Evolutionary conservation across 345 rosid genomes (phyloP).

Genomic region (Salix koriyanagi): DNA sequence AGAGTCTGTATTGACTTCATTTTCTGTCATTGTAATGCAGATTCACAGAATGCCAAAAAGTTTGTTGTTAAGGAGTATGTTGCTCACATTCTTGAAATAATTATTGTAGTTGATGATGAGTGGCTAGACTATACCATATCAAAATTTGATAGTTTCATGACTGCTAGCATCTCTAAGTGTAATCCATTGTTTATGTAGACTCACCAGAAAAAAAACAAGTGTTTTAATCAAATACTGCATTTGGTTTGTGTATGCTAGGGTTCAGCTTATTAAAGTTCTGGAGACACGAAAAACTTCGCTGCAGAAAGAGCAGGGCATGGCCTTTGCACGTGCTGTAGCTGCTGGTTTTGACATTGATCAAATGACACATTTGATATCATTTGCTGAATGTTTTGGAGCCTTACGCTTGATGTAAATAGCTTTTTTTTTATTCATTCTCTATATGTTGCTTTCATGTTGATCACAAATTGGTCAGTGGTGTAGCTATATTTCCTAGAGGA

Average conservation of each 20-base stretch:
- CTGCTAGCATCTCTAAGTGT: not conserved
- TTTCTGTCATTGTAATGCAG: not conserved
- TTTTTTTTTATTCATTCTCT: not conserved
- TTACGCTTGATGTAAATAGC: slow-evolving; percentile 63
- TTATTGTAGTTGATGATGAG: not conserved
- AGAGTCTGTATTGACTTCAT: not conserved
- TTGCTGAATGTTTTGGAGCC: slow-evolving; percentile 87
- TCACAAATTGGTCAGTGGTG: not conserved
- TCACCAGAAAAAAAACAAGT: not conserved
- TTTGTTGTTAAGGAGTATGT: not conserved
- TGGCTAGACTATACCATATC: not conserved
- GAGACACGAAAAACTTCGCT: slow-evolving; percentile 73
- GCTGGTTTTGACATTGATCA: slow-evolving; percentile 90
- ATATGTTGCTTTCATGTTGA: not conserved
- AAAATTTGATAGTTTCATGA: not conserved
- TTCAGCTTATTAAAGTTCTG: slow-evolving; percentile 81
- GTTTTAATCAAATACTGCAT: not conserved
- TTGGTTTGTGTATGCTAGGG: slow-evolving; percentile 38
- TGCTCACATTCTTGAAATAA: not conserved
- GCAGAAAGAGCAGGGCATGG: slow-evolving; percentile 99
- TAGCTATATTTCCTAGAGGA: slow-evolving; percentile 5
- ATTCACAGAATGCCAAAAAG: not conserved
- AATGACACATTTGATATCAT: slow-evolving; percentile 66
- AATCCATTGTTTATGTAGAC: not conserved
- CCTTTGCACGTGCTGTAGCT: slow-evolving; percentile 97